Conservation (phyloP, 1,139 yeast genomes). For the Zygoascus hellenicus region DNA sequence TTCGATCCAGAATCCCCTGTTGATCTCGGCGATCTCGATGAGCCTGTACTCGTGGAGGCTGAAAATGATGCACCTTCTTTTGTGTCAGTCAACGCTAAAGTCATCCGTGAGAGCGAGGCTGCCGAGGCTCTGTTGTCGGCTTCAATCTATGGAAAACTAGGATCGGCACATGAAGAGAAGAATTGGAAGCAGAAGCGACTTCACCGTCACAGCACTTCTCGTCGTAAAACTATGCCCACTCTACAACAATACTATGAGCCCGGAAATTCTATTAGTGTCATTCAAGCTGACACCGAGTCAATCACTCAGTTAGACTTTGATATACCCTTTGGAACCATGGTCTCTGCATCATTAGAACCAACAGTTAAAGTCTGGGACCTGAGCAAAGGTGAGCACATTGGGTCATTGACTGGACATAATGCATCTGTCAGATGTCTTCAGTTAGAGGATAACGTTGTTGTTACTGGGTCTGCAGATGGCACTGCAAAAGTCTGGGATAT, state of each 20-base stretch:
- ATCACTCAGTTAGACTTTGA: conserved; percentile 59
- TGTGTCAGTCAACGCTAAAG: too few species aligned
- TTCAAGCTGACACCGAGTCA: conserved; percentile 49
- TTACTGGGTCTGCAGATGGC: conserved; percentile 62
- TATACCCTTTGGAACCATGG: conserved; percentile 64
- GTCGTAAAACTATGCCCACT: conserved; percentile 51
- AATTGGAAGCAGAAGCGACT: not conserved
- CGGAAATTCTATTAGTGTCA: conserved; percentile 48
- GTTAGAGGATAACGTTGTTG: conserved; percentile 47
- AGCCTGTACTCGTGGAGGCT: too few species aligned
- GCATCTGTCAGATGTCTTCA: conserved; percentile 56
- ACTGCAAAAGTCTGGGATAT: conserved; percentile 56
- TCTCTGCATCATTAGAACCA: conserved; percentile 75
- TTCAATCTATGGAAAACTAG: not conserved
- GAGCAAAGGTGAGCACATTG: conserved; percentile 41
- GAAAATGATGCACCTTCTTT: too few species aligned
- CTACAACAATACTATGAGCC: conserved; percentile 56
- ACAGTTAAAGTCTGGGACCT: conserved; percentile 83
- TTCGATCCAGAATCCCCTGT: too few species aligned
- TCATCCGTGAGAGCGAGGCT: too few species aligned
- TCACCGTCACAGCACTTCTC: conserved; percentile 11
- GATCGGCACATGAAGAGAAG: not conserved
- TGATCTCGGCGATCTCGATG: too few species aligned
- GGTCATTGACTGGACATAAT: conserved; percentile 32
- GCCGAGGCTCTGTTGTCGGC: not conserved